Conservation (phyloP, 2,329 filamentous ascomycete genomes). For the Xylaria sp. region DNA sequence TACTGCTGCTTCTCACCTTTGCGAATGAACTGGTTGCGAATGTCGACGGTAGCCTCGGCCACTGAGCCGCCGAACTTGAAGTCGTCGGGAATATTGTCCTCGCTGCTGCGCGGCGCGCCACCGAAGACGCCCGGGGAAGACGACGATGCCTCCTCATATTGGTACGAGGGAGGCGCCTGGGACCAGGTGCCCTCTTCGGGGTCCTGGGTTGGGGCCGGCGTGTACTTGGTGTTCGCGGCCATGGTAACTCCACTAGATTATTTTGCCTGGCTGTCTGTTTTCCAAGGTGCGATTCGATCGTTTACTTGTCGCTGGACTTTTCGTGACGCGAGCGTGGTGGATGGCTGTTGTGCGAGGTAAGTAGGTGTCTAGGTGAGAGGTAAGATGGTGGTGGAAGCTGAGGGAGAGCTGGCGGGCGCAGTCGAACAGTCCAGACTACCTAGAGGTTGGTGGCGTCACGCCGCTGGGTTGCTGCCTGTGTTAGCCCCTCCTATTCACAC, state of each 20-base stretch:
- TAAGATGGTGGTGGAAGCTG: slow-evolving; percentile 24
- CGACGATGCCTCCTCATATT: slow-evolving; percentile 66
- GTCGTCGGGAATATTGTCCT: slow-evolving; percentile 94
- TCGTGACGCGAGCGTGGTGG: slow-evolving; percentile 12
- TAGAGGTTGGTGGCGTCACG: slow-evolving; percentile 35
- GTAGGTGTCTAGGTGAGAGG: slow-evolving; percentile 18
- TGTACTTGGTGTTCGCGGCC: slow-evolving; percentile 83
- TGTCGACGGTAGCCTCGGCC: slow-evolving; percentile 92
- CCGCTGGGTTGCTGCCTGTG: slow-evolving; percentile 9
- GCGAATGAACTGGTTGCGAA: slow-evolving; percentile 95
- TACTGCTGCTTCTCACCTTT: slow-evolving; percentile 68
- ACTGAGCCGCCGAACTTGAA: slow-evolving; percentile 99
- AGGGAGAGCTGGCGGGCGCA: slow-evolving; percentile 25
- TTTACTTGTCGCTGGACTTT: slow-evolving; percentile 4
- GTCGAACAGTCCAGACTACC: slow-evolving; percentile 22
- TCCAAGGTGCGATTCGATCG: slow-evolving; percentile 16
- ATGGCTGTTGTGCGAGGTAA: slow-evolving; percentile 15
- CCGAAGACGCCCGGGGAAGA: slow-evolving; percentile 69
- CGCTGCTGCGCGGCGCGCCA: slow-evolving; percentile 78
- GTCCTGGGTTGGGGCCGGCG: slow-evolving; percentile 85
- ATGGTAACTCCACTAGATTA: slow-evolving; percentile 57
- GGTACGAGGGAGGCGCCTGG: slow-evolving; percentile 86
- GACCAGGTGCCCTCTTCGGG: slow-evolving; percentile 75
- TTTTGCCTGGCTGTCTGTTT: neutral
- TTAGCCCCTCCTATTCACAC: slow-evolving; percentile 4